A percentile compares a stretch with the other conserved stretches of the same genome.
phyloP scores from a whole-genome alignment of 164 flowering plant species.

The Magnolia changhungtana region DNA sequence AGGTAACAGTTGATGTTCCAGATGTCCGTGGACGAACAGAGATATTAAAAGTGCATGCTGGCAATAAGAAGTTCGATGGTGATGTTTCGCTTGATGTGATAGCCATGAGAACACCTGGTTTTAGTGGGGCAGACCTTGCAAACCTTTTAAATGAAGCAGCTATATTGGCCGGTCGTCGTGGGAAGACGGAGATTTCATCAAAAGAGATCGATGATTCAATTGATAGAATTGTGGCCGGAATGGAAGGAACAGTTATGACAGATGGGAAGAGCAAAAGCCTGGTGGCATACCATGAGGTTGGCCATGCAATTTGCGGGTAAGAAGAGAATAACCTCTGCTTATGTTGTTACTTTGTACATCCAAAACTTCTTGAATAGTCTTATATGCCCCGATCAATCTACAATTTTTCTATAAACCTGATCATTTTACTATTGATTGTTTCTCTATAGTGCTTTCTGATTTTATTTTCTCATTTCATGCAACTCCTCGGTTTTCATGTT shows the following conservation, averaged over 20 bases:
- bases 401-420: too few species aligned
- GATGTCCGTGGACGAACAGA: slow-evolving; percentile 87
- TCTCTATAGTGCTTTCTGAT: too few species aligned
- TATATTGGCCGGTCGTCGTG: slow-evolving; percentile 86
- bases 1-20: slow-evolving; percentile 89
- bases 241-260: slow-evolving; percentile 94
- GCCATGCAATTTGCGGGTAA: slow-evolving; percentile 96
- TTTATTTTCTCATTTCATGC: too few species aligned
- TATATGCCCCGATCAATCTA: not conserved
- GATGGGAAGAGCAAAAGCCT: slow-evolving; percentile 91
- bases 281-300: slow-evolving; percentile 93
- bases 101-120: slow-evolving; percentile 96
- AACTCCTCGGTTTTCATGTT: too few species aligned
- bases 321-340: slow-evolving; percentile 12
- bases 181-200: slow-evolving; percentile 67
- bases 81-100: slow-evolving; percentile 88
- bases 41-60: slow-evolving; percentile 78
- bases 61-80: slow-evolving; percentile 76
- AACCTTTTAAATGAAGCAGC: slow-evolving; percentile 94
- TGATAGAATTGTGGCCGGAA: slow-evolving; percentile 91
- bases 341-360: not conserved
- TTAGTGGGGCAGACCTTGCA: slow-evolving; percentile 95
- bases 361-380: not conserved
- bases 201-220: slow-evolving; percentile 90
- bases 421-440: too few species aligned